Evolutionary conservation across 1,139 yeast genomes (phyloP).

Genomic region (Hyphopichia buzzinii): DNA sequence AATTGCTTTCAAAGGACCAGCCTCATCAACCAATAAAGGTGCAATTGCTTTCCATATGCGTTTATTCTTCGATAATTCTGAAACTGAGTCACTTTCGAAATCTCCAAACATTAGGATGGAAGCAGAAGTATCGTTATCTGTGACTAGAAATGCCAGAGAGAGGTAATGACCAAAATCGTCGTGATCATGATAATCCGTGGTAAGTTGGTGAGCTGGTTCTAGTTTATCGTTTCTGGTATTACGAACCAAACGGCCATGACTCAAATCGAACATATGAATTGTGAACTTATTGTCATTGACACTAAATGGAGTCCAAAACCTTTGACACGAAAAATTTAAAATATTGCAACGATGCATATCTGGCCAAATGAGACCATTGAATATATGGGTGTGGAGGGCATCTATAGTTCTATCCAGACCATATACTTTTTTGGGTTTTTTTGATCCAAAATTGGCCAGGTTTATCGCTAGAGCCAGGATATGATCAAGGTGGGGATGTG

Average conservation of each 20-base stretch:
- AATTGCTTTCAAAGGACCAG: conserved; percentile 44
- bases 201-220: neutral
- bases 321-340: conserved; percentile 19
- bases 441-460: conserved; percentile 52
- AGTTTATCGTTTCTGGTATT: neutral
- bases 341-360: conserved; percentile 46
- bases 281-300: conserved; percentile 19
- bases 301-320: conserved; percentile 13
- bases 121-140: conserved; percentile 27
- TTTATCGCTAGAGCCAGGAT: conserved; percentile 66
- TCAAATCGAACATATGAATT: conserved; percentile 34
- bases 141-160: conserved; percentile 52
- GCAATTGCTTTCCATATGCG: conserved; percentile 60
- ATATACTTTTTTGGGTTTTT: conserved; percentile 39
- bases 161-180: conserved; percentile 17
- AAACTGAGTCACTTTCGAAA: conserved; percentile 63
- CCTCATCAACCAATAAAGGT: conserved; percentile 34
- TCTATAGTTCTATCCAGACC: conserved; percentile 55
- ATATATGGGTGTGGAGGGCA: conserved; percentile 54
- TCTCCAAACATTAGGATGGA: conserved; percentile 72
- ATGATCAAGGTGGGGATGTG: conserved; percentile 89
- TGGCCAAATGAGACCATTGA: conserved; percentile 85
- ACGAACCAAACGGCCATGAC: conserved; percentile 34
- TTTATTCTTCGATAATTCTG: conserved; percentile 41
- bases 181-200: neutral